Conservation (phyloP, 78 protist genomes). For the Cavenderia fasciculata region DNA sequence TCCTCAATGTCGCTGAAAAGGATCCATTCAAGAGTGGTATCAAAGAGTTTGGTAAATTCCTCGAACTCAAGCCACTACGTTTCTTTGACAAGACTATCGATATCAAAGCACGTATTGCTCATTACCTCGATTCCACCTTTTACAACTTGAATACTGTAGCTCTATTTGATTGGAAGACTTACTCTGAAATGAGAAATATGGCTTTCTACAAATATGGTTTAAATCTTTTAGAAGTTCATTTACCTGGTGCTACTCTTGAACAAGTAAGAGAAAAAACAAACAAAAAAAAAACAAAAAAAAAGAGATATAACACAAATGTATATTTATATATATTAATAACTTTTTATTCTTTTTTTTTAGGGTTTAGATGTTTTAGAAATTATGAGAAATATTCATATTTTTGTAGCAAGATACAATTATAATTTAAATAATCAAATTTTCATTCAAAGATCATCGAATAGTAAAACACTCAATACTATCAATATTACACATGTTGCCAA, state of each 20-base stretch:
- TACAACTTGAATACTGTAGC: slow-evolving; percentile 95
- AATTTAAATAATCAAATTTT: slow-evolving; percentile 96
- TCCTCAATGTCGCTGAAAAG: slow-evolving; percentile 66
- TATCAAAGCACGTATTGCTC: slow-evolving; percentile 76
- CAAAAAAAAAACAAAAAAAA: no score
- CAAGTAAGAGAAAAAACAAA: no score
- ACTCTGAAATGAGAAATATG: slow-evolving; percentile 94
- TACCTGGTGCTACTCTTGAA: slow-evolving; percentile 92
- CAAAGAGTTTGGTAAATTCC: slow-evolving; percentile 78
- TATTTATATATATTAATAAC: background rate
- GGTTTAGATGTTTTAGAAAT: slow-evolving; percentile 97
- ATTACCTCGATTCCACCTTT: slow-evolving; percentile 92
- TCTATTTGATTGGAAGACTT: slow-evolving; percentile 95
- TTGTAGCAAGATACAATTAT: slow-evolving; percentile 94
- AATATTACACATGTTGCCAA: slow-evolving; percentile 94
- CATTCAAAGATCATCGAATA: slow-evolving; percentile 80
- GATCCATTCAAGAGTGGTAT: slow-evolving; percentile 80
- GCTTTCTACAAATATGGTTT: slow-evolving; percentile 92
- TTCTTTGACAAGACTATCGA: slow-evolving; percentile 74
- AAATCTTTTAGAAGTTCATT: slow-evolving; percentile 81
- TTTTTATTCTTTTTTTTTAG: no score
- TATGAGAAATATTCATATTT: slow-evolving; percentile 96
- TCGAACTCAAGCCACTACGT: slow-evolving; percentile 61
- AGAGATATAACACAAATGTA: no score
- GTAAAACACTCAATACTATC: slow-evolving; percentile 92